A percentile compares a stretch with the other conserved stretches of the same genome.
Evolutionary conservation across 2,329 filamentous ascomycete species (phyloP).

Genomic region (Zopfia rhizophila): DNA sequence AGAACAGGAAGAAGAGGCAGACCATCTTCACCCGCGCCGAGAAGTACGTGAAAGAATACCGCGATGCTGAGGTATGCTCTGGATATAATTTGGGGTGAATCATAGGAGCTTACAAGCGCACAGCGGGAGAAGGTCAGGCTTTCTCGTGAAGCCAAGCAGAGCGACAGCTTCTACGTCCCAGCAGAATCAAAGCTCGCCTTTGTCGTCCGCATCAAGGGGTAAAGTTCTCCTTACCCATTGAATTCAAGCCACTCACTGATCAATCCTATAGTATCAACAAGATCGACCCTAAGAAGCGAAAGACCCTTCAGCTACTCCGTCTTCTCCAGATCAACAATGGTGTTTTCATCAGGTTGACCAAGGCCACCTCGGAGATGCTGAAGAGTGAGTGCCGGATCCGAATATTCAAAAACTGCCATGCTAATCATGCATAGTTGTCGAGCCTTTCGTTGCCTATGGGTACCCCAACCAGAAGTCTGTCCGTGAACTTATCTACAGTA

Average conservation of each 20-base stretch:
- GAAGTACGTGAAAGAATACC: constrained; percentile 99
- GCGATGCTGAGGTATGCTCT: constrained; percentile 74
- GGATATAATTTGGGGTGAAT: neutral
- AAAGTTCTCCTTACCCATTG: constrained; percentile 42
- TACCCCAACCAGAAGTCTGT: constrained; percentile 99
- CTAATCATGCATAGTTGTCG: constrained; percentile 71
- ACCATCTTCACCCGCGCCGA: constrained; percentile 99
- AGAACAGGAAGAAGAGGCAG: constrained; percentile 98
- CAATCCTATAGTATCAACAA: constrained; percentile 91
- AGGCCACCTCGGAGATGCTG: constrained; percentile 97
- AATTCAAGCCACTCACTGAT: constrained; percentile 17
- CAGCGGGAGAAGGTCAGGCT: constrained; percentile 96
- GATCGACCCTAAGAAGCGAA: constrained; percentile 99
- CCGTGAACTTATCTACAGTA: constrained; percentile 99
- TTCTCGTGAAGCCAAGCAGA: constrained; percentile 85
- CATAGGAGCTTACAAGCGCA: constrained; percentile 5
- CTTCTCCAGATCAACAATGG: constrained; percentile 99
- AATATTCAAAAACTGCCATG: constrained; percentile 18
- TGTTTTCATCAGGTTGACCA: constrained; percentile 97
- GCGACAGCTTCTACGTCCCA: constrained; percentile 92
- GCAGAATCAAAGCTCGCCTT: constrained; percentile 98
- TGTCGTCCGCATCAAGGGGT: constrained; percentile 98
- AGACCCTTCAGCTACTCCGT: constrained; percentile 99
- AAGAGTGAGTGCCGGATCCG: constrained; percentile 82
- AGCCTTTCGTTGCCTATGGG: constrained; percentile 99